phyloP scores from a whole-genome alignment of 2,329 filamentous ascomycete species.

The Coniella vitis region DNA sequence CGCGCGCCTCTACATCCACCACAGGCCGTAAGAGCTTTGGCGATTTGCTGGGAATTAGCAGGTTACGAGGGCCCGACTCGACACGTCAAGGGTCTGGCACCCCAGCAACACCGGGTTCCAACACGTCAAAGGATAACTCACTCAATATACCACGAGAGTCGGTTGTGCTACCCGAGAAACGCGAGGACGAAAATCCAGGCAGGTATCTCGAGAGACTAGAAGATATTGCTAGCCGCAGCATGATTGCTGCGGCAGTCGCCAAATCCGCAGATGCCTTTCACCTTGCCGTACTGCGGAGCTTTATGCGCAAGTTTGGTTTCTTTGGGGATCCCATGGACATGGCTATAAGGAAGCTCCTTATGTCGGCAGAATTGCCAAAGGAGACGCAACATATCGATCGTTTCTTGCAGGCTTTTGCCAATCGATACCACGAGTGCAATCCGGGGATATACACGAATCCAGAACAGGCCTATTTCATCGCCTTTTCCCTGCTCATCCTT shows the following conservation, averaged over 20 bases:
- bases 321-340: conserved; percentile 98
- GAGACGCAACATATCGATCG: conserved; percentile 98
- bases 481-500: conserved; percentile 90
- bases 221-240: conserved; percentile 68
- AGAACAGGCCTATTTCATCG: conserved; percentile 97
- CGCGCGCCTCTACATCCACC: conserved; percentile 70
- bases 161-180: conserved; percentile 65
- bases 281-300: conserved; percentile 77
- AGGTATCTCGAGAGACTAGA: conserved; percentile 83
- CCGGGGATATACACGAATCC: conserved; percentile 86
- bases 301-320: conserved; percentile 91
- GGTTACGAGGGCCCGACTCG: conserved; percentile 74
- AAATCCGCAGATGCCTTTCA: conserved; percentile 83
- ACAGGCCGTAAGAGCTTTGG: conserved; percentile 92
- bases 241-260: conserved; percentile 78
- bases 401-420: conserved; percentile 87
- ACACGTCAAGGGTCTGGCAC: conserved; percentile 62
- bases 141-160: conserved; percentile 70
- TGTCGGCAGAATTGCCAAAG: conserved; percentile 93
- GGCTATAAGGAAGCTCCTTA: conserved; percentile 88
- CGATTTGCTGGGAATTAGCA: conserved; percentile 72
- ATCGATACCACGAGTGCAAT: conserved; percentile 97
- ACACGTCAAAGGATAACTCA: conserved; percentile 74
- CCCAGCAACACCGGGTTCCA: conserved; percentile 62
- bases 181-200: conserved; percentile 83